These are phyloP conservation scores for Penicillium maclennaniae DNA, from an alignment of 495 filamentous ascomycete genomes.

Conservation along the genomic window DNA sequence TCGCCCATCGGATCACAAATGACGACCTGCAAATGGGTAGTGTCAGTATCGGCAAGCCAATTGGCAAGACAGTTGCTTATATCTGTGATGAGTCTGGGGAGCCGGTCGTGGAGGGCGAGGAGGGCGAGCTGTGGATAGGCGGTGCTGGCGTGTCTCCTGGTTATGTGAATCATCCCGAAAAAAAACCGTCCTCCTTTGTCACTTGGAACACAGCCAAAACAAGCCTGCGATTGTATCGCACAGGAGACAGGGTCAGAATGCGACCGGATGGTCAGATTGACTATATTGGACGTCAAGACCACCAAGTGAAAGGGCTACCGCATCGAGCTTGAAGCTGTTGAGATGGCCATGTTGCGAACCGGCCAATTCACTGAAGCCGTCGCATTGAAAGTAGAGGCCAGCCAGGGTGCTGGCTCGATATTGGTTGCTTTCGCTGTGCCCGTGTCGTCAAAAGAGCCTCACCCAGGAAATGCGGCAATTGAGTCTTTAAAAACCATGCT, in stretches of 20 bases:
- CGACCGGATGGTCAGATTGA: constrained; percentile 36
- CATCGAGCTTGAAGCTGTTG: constrained; percentile 49
- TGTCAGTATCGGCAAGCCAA: constrained; percentile 17
- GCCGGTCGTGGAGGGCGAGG: constrained; percentile 16
- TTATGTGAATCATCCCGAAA: constrained; percentile 38
- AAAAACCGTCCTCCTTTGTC: constrained; percentile 33
- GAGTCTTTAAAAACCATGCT: neutral
- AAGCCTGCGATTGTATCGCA: constrained; percentile 32
- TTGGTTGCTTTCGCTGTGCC: constrained; percentile 11
- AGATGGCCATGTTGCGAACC: constrained; percentile 10
- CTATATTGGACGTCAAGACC: constrained; percentile 46
- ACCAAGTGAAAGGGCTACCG: constrained; percentile 49
- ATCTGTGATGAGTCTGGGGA: constrained; percentile 40
- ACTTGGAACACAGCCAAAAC: neutral
- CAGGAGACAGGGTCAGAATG: constrained; percentile 45
- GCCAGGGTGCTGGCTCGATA: constrained; percentile 4
- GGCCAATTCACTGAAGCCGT: constrained; percentile 7
- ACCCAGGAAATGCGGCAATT: neutral
- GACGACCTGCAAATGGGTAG: constrained; percentile 2
- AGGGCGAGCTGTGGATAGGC: constrained; percentile 41
- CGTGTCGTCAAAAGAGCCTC: neutral
- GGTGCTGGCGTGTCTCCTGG: constrained; percentile 39
- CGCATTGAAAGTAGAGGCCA: constrained; percentile 1
- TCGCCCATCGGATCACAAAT: too few relatives aligned
- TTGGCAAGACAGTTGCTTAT: constrained; percentile 19